Evolutionary conservation across 495 filamentous ascomycete genomes (phyloP), one percentile per base, ranked within the genome.

Genomic region (Aspergillus cristatus): DNA sequence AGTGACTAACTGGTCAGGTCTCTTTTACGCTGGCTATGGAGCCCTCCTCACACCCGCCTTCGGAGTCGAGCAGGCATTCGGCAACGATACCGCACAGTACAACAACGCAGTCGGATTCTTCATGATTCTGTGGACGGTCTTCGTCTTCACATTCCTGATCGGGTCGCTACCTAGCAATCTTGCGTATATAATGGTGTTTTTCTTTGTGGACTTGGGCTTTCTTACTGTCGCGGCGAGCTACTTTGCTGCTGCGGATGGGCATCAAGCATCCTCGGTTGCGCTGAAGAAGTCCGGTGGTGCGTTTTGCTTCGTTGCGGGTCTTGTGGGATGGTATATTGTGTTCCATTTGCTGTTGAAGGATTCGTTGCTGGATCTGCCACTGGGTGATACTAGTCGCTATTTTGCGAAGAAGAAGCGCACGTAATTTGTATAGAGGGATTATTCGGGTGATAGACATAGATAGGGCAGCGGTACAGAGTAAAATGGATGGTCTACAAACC

Each of bases 301-400:
- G 13, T 68, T 66, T 46, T 69, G 64, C 35, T 70, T 73, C 41
- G 18, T 65, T 2, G 59, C 65, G 7, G 68, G 67, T 5, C 38
- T 73, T 41, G 44, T 70, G 18, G 69, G 69, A 1, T 73, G 65
- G 57, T 71, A 70, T 53, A 67, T 67, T 18, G 57, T 67, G 5
- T 62, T 53, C n/a, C 63, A 67, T 45, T 43, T 70, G 25, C 46
- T 71, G 51, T 51, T 67, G 41, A 54, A 67, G 45, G 60, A 68
- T 18, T 55, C 60, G 11, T 35, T 70, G 28, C 43, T 69, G 14
- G 53, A 57, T 16, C 46, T 70, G 29, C 65, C 67, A 1, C 45
- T 70, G 46, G 67, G 69, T 15, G 69, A 72, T 50, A 72, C 63
- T 10, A 61, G 57, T 31, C 46, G 57, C 1, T 62, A 53, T 33